A percentile compares a stretch with the other conserved stretches of the same genome.
These are phyloP conservation scores for Medicago lupulina DNA, from an alignment of 306 rosid species.

Conservation along the genomic window DNA sequence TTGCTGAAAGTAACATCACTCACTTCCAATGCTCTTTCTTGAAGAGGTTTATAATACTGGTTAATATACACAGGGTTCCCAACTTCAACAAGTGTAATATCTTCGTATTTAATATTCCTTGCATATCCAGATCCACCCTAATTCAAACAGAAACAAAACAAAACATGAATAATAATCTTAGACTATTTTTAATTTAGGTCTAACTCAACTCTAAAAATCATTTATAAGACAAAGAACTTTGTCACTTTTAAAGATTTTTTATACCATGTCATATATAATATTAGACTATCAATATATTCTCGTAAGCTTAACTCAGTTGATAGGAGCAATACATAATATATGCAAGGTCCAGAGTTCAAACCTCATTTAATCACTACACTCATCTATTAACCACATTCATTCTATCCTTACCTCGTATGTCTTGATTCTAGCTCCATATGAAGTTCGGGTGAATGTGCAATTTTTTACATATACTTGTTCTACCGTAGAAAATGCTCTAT, in stretches of 20 bases:
- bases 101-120: slow-evolving; percentile 47
- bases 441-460: slow-evolving; percentile 29
- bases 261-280: too few relatives aligned
- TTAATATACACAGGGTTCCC: slow-evolving; percentile 52
- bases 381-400: background rate
- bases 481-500: slow-evolving; percentile 33
- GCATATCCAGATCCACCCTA: slow-evolving; percentile 58
- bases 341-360: too few relatives aligned
- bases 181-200: background rate
- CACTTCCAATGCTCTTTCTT: slow-evolving; percentile 36
- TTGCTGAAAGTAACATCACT: slow-evolving; percentile 48
- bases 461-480: slow-evolving; percentile 56
- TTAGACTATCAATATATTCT: too few relatives aligned
- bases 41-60: slow-evolving; percentile 36
- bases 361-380: too few relatives aligned
- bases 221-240: too few relatives aligned
- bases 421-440: slow-evolving; percentile 68
- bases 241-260: too few relatives aligned
- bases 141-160: too few relatives aligned
- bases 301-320: too few relatives aligned
- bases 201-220: background rate
- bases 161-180: too few relatives aligned
- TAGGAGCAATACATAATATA: too few relatives aligned
- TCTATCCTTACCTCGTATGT: slow-evolving; percentile 51
- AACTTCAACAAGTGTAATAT: slow-evolving; percentile 32